Base-by-base conservation (phyloP, 352 stramenopile species). In the Globisporangium cystogenes region DNA sequence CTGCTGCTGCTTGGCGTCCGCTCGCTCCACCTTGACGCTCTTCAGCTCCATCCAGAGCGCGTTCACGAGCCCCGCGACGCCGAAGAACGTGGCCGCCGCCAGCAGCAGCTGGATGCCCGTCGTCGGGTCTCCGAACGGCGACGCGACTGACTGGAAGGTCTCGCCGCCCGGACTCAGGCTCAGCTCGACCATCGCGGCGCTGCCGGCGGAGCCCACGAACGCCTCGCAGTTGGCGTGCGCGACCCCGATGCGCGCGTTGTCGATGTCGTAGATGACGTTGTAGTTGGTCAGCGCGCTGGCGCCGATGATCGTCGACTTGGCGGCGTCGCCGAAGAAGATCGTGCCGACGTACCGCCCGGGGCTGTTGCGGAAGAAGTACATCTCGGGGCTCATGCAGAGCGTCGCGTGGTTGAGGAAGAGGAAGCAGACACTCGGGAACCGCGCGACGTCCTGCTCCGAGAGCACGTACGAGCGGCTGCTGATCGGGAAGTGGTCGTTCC, bases 261-360 rank as follows among this genome's bases (percentile, higher is more conserved):
- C 78, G 11, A 84, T 64, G 55, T 91, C 80, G 53, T 91, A 91
- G 57, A 93, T 77, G 43, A 93, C 74, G 43, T 91, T 85, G 67
- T 93, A 76, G 42, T 72, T 68, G 20, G 67, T 65, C 36, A 91
- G 51, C 2, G 80, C 72, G 20, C 72, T 90, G 27, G 82, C 80
- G 1, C 82, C 80, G 21, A 93, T 59, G 53, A 93, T 88, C 16
- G 78, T 90, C 0, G 76, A 78, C n/a, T 74, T 67, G 16, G 74
- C 67, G n/a, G 60, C 64, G 41, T 86, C 65, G 3, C 67, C 56
- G 40, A 93, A 93, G 61, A 82, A 91, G 24, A 90, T 60, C 11
- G 82, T 88, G 23, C 76, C 78, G 5, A 65, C 77, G 59, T 86
- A 88, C 43, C 70, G 43, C 21, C 62, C 55, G 8, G 62, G 51